Evolutionary conservation across 768 basidiomycete species (phyloP), one percentile per base, ranked within the genome.

Genomic region (Sutorius australiensis): DNA sequence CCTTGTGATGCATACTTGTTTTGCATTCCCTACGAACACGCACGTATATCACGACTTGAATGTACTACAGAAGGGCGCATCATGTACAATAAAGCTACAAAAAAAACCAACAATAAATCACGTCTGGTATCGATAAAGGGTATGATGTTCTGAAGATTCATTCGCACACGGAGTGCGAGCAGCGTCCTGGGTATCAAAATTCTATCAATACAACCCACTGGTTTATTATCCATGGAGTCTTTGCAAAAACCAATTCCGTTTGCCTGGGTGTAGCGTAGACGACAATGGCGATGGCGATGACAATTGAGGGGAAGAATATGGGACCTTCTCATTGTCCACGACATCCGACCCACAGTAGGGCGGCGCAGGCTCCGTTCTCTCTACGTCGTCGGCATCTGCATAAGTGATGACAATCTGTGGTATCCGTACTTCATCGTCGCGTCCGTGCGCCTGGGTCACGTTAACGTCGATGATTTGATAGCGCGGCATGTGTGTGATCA

Each of bases 391-490:
- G 5, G 46, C 46, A 5, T 65, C 62, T 2, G 60, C 62, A 24
- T 46, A 60, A 1, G 66, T 66, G 47, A 68, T 61, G 6, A 55
- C 45, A 44, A 70, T 61, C 30, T 72, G 66, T 0, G 74, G 72
- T 16, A 68, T 66, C 2, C 21, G n/a, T n/a, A 17, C 28, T 0
- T 14, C 33, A 13, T 6, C 11, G 9, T 38, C n/a, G 7, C n/a
- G n/a, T 7, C 28, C 57, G 0, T 32, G 38, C 31, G 36, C 7
- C 31, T 34, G 40, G 9, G 36, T 16, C 17, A 79, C 57, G 19
- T 60, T 56, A 1, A 83, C 67, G 48, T 80, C 75, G 48, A 83
- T 70, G 56, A 82, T 67, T 44, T 81, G 78, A 27, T 76, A 79
- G 17, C 74, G 70, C 7, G 73, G 46, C 47, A 83, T 60, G 48